These are phyloP conservation scores for Penicillium sp. DNA, from an alignment of 2,329 filamentous ascomycete species.

Conservation along the genomic window DNA sequence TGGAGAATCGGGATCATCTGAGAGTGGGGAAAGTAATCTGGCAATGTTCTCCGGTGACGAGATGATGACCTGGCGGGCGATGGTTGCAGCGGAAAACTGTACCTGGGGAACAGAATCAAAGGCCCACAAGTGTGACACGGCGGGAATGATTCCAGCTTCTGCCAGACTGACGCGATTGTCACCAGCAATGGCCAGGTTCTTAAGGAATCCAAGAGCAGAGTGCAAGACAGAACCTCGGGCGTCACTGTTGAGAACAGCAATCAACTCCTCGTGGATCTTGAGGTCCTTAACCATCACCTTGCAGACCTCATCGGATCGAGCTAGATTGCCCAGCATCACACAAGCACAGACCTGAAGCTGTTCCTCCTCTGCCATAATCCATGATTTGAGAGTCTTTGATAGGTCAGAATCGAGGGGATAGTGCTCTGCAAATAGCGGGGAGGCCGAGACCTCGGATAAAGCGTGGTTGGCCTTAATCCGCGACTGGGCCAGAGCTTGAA, in stretches of 20 bases:
- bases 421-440: slow-evolving; percentile 34
- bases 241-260: slow-evolving; percentile 40
- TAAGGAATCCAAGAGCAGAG: slow-evolving; percentile 48
- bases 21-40: slow-evolving; percentile 35
- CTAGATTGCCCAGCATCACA: slow-evolving; percentile 50
- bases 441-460: slow-evolving; percentile 43
- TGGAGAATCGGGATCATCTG: slow-evolving; percentile 30
- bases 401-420: slow-evolving; percentile 43
- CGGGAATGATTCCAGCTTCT: slow-evolving; percentile 40
- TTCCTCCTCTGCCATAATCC: slow-evolving; percentile 41
- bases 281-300: slow-evolving; percentile 41
- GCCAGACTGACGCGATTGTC: slow-evolving; percentile 43
- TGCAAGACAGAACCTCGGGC: slow-evolving; percentile 45
- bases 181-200: slow-evolving; percentile 48
- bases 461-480: slow-evolving; percentile 42
- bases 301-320: slow-evolving; percentile 46
- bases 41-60: slow-evolving; percentile 40
- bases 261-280: slow-evolving; percentile 42
- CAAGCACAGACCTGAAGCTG: slow-evolving; percentile 49
- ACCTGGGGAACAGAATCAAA: slow-evolving; percentile 46
- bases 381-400: slow-evolving; percentile 39
- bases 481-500: slow-evolving; percentile 35
- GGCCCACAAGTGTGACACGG: slow-evolving; percentile 41
- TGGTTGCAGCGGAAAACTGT: slow-evolving; percentile 46
- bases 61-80: slow-evolving; percentile 41